phyloP scores from a whole-genome alignment of 2,329 filamentous ascomycete genomes.

The Xylariaceae sp. region DNA sequence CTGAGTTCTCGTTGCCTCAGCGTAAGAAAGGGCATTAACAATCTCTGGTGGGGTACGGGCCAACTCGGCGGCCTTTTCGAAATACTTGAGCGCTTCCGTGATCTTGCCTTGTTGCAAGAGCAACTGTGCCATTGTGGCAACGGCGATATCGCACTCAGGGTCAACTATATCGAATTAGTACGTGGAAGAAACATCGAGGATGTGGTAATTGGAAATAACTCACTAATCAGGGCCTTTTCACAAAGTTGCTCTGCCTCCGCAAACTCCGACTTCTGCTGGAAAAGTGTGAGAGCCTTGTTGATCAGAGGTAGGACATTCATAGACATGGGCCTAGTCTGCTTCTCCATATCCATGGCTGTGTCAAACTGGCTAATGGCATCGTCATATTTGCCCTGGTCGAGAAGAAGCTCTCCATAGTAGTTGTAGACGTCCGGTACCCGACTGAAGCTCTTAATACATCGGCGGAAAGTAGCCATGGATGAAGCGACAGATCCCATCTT shows the following conservation, averaged over 20 bases:
- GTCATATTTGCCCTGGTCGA: constrained; percentile 92
- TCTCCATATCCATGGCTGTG: constrained; percentile 97
- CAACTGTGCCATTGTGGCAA: constrained; percentile 97
- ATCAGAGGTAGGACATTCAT: constrained; percentile 98
- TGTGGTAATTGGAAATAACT: constrained; percentile 36
- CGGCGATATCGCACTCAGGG: constrained; percentile 96
- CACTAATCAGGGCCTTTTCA: constrained; percentile 95
- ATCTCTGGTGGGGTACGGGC: constrained; percentile 93
- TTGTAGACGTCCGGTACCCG: constrained; percentile 98
- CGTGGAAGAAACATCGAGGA: constrained; percentile 30
- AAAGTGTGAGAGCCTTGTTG: constrained; percentile 95
- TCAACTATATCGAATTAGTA: constrained; percentile 58
- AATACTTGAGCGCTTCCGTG: constrained; percentile 89
- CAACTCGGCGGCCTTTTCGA: constrained; percentile 91
- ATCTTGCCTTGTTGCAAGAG: constrained; percentile 97
- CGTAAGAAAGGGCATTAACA: constrained; percentile 92
- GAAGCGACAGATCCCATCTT: constrained; percentile 98
- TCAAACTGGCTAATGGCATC: constrained; percentile 98
- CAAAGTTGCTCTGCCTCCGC: constrained; percentile 91
- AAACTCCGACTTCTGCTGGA: constrained; percentile 98
- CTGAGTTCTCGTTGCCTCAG: constrained; percentile 93
- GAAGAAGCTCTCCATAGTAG: constrained; percentile 95
- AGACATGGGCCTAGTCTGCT: constrained; percentile 82
- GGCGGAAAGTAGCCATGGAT: constrained; percentile 95
- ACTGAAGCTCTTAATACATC: constrained; percentile 97